A percentile compares a stretch with the other conserved stretches of the same genome.
phyloP scores from a whole-genome alignment of 202 grass and related monocot species.

The Setaria italica region DNA sequence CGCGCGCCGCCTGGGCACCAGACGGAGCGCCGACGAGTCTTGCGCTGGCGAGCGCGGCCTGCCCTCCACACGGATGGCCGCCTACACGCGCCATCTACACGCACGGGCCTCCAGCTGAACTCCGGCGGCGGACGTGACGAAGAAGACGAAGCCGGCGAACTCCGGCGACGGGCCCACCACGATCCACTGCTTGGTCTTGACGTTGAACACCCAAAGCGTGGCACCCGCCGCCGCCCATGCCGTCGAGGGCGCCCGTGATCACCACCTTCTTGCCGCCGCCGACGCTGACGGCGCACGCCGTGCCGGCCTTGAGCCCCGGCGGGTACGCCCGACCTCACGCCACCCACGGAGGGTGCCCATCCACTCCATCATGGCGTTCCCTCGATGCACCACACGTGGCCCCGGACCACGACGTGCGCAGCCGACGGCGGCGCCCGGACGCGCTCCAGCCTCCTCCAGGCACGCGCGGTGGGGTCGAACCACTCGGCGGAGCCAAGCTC shows the following conservation, averaged over 20 bases:
- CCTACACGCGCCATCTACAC: too few species aligned
- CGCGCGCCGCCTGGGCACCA: too few species aligned
- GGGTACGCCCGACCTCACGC: slow-evolving; percentile 48
- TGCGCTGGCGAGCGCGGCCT: too few species aligned
- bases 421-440: slow-evolving; percentile 51
- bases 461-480: slow-evolving; percentile 55
- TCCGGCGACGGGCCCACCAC: slow-evolving; percentile 46
- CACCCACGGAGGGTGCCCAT: slow-evolving; percentile 24
- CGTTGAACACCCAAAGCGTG: slow-evolving; percentile 68
- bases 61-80: too few species aligned
- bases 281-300: slow-evolving; percentile 47
- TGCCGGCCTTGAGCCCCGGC: slow-evolving; percentile 52
- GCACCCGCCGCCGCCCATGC: neutral
- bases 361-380: slow-evolving; percentile 56
- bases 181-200: slow-evolving; percentile 57
- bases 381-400: slow-evolving; percentile 66
- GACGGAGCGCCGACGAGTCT: too few species aligned
- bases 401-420: slow-evolving; percentile 41
- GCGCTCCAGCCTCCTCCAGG: slow-evolving; percentile 63
- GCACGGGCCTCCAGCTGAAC: too few species aligned
- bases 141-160: slow-evolving; percentile 73
- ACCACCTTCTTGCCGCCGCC: slow-evolving; percentile 53
- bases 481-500: slow-evolving; percentile 56
- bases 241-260: slow-evolving; percentile 52
- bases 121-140: slow-evolving; percentile 30